Conservation (phyloP, 2,329 filamentous ascomycete genomes). For the Xylariales sp. region DNA sequence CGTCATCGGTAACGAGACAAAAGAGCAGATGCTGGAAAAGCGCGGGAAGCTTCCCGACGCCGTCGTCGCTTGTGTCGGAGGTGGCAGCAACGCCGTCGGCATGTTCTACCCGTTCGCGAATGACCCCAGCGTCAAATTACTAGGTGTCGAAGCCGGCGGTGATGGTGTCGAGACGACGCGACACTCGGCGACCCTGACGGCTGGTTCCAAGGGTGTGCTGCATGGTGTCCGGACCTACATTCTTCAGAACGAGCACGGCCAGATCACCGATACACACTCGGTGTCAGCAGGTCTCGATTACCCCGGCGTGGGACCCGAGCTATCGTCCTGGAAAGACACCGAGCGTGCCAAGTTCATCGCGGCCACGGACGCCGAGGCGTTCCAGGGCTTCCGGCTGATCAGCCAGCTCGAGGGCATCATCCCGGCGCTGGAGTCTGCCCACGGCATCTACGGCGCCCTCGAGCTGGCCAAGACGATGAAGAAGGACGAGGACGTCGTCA, state of each 20-base stretch:
- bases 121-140: conserved; percentile 84
- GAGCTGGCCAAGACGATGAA: conserved; percentile 93
- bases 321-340: conserved; percentile 92
- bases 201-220: conserved; percentile 89
- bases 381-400: conserved; percentile 86
- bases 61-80: conserved; percentile 95
- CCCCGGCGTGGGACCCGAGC: conserved; percentile 93
- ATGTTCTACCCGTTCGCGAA: conserved; percentile 98
- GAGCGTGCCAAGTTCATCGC: conserved; percentile 88
- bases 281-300: conserved; percentile 97
- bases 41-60: conserved; percentile 92
- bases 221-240: conserved; percentile 97
- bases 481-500: conserved; percentile 89
- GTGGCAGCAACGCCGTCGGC: conserved; percentile 92
- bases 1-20: conserved; percentile 95
- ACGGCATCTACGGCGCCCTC: conserved; percentile 90
- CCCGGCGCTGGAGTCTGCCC: conserved; percentile 91
- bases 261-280: conserved; percentile 95
- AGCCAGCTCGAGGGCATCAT: conserved; percentile 95
- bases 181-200: conserved; percentile 88
- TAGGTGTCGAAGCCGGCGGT: conserved; percentile 95
- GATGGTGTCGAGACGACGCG: conserved; percentile 88
- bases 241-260: conserved; percentile 90
- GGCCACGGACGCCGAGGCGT: conserved; percentile 91
- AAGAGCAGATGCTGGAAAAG: conserved; percentile 86